Percentiles rank a stretch among this genome's conserved stretches.
Conservation (phyloP, 1,284 basidiomycete genomes). For the Gomphus sp. region DNA sequence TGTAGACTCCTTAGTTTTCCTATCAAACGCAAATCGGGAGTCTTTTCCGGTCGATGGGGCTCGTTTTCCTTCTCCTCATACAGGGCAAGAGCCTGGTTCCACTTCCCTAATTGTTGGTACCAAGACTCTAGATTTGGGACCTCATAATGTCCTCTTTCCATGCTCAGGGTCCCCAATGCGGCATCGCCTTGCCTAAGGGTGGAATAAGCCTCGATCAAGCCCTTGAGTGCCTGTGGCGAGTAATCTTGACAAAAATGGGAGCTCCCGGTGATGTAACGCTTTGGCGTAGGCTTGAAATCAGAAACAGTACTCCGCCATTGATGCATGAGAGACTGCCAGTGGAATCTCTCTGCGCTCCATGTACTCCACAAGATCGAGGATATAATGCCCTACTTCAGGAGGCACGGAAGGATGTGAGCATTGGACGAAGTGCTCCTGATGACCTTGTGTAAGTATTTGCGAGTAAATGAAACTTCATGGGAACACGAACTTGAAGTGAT, state of each 20-base stretch:
- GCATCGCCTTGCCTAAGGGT: slow-evolving; percentile 47
- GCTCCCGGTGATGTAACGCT: slow-evolving; percentile 55
- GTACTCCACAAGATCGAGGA: slow-evolving; percentile 53
- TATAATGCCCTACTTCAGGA: slow-evolving; percentile 45
- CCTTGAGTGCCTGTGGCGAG: slow-evolving; percentile 33
- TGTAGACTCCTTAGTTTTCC: slow-evolving; percentile 50
- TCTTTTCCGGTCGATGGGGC: slow-evolving; percentile 7
- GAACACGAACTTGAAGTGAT: slow-evolving; percentile 30
- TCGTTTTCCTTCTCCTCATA: slow-evolving; percentile 34
- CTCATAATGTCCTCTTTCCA: slow-evolving; percentile 28
- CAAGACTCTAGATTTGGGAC: slow-evolving; percentile 35
- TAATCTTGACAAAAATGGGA: slow-evolving; percentile 47
- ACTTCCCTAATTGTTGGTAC: slow-evolving; percentile 53
- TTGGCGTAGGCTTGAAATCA: slow-evolving; percentile 54
- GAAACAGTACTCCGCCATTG: slow-evolving; percentile 44
- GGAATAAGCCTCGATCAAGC: slow-evolving; percentile 46
- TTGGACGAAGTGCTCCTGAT: slow-evolving; percentile 41
- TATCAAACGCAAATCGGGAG: slow-evolving; percentile 21
- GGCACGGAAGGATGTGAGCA: slow-evolving; percentile 42
- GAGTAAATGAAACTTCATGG: slow-evolving; percentile 31
- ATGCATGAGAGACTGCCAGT: slow-evolving; percentile 41
- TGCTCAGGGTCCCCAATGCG: slow-evolving; percentile 39
- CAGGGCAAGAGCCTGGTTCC: slow-evolving; percentile 47
- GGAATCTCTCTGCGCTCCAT: slow-evolving; percentile 58
- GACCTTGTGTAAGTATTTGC: neutral